A percentile compares a stretch with the other conserved stretches of the same genome.
These are phyloP conservation scores for Scheffersomyces lignosus DNA, from an alignment of 805 yeast species.

Conservation along the genomic window DNA sequence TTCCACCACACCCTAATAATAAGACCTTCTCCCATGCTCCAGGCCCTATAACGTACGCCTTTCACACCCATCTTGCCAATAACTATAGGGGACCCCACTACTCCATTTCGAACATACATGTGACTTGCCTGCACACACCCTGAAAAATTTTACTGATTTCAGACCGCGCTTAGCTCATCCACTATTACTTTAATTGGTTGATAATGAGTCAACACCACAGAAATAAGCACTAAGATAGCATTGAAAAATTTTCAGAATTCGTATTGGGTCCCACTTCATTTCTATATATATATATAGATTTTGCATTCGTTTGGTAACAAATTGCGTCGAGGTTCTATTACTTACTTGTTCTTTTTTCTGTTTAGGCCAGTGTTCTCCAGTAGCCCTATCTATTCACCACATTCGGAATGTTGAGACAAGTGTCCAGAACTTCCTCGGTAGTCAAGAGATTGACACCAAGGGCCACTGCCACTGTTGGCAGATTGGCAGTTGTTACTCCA, in stretches of 20 bases:
- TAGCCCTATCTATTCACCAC: neutral
- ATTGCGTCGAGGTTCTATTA: neutral
- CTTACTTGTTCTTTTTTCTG: too few relatives aligned
- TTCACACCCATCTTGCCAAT: too few relatives aligned
- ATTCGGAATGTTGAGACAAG: slow-evolving; percentile 20
- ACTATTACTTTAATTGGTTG: slow-evolving; percentile 32
- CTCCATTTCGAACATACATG: too few relatives aligned
- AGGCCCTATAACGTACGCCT: too few relatives aligned
- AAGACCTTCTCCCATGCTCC: too few relatives aligned
- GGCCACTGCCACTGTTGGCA: too few relatives aligned
- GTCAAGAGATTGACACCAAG: slow-evolving; percentile 1
- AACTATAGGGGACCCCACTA: too few relatives aligned
- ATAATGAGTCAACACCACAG: slow-evolving; percentile 15
- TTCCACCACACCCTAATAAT: too few relatives aligned
- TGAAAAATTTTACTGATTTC: slow-evolving; percentile 24
- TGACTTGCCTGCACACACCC: neutral
- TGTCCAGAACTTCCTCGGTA: slow-evolving; percentile 8
- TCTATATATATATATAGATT: neutral
- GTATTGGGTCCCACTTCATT: too few relatives aligned
- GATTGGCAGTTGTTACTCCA: neutral
- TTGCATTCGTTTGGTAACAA: neutral
- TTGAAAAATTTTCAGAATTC: neutral
- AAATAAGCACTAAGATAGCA: too few relatives aligned
- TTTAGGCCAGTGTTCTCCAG: too few relatives aligned
- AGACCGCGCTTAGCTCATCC: slow-evolving; percentile 38